Percentiles rank a stretch among this genome's conserved stretches.
These are phyloP conservation scores for Podospora australis DNA, from an alignment of 495 filamentous ascomycete genomes.

Conservation along the genomic window DNA sequence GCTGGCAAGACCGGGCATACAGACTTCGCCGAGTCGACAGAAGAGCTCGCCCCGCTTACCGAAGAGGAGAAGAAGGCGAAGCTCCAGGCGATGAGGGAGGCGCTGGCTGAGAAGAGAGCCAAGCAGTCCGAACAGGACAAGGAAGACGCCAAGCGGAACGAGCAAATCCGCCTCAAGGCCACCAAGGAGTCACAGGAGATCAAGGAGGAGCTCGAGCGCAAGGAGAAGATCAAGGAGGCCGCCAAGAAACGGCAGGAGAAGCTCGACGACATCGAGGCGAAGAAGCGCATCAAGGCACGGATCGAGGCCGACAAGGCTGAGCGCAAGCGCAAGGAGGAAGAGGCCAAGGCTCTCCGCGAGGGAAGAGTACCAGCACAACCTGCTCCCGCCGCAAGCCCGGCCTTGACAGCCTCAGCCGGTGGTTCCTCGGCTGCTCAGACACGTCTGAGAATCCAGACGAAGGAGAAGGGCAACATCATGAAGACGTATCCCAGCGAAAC, in stretches of 20 bases:
- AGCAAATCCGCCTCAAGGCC: slow-evolving; percentile 85
- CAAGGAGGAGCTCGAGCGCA: slow-evolving; percentile 77
- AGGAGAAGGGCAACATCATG: slow-evolving; percentile 59
- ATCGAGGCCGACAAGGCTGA: slow-evolving; percentile 89
- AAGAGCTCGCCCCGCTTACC: slow-evolving; percentile 83
- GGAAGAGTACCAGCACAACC: slow-evolving; percentile 54
- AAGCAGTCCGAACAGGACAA: slow-evolving; percentile 68
- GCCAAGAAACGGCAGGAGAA: slow-evolving; percentile 80
- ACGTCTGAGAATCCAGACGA: slow-evolving; percentile 72
- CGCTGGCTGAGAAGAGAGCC: slow-evolving; percentile 66
- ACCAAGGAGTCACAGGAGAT: slow-evolving; percentile 70
- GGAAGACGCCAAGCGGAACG: slow-evolving; percentile 81
- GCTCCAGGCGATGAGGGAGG: slow-evolving; percentile 66
- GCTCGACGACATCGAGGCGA: slow-evolving; percentile 76
- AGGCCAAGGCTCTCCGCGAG: slow-evolving; percentile 75
- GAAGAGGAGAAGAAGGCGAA: slow-evolving; percentile 82
- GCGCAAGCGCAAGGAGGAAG: slow-evolving; percentile 72
- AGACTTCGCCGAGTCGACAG: slow-evolving; percentile 90
- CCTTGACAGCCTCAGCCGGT: slow-evolving; percentile 26
- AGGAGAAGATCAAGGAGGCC: slow-evolving; percentile 86
- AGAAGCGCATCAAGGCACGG: slow-evolving; percentile 79
- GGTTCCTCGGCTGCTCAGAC: slow-evolving; percentile 50
- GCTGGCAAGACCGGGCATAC: slow-evolving; percentile 82
- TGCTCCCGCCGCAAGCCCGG: slow-evolving; percentile 30
- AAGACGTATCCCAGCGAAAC: slow-evolving; percentile 80